Conservation (phyloP, 2,329 filamentous ascomycete species). For the Neofusicoccum kwambonambiense region DNA sequence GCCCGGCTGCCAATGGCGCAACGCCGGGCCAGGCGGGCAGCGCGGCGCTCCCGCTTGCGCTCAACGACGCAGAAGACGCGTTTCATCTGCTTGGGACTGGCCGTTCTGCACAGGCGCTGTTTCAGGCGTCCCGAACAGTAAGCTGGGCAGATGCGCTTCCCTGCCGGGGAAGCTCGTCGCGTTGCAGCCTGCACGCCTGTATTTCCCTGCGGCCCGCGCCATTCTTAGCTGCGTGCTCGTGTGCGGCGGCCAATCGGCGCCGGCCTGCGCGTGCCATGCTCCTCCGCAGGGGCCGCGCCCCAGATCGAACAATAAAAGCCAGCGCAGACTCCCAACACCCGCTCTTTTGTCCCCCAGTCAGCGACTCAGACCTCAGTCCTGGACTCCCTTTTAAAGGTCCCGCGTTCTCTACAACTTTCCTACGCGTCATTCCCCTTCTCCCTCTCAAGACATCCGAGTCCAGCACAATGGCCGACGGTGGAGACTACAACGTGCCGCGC, state of each 20-base stretch:
- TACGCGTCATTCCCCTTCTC: neutral
- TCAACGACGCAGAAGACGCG: neutral
- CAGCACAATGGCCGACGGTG: conserved; percentile 9
- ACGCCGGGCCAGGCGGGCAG: no score
- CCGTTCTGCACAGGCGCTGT: conserved; percentile 1
- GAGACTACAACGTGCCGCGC: neutral
- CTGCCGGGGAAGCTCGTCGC: neutral
- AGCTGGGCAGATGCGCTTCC: neutral
- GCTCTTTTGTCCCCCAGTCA: conserved; percentile 8
- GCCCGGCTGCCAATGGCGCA: neutral
- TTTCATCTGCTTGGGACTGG: neutral
- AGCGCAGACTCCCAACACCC: neutral
- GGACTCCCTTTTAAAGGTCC: conserved; percentile 11
- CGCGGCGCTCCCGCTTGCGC: no score
- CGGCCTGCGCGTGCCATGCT: neutral
- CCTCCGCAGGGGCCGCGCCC: neutral
- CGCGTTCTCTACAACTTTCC: conserved; percentile 6
- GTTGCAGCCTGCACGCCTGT: neutral
- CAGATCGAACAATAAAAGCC: neutral
- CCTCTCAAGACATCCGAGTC: neutral
- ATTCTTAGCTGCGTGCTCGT: neutral
- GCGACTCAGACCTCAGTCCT: conserved; percentile 1
- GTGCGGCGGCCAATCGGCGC: neutral
- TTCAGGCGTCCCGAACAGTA: conserved; percentile 4
- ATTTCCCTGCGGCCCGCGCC: neutral